Conservation (phyloP, 345 rosid genomes). For the Corchorus capsularis region DNA sequence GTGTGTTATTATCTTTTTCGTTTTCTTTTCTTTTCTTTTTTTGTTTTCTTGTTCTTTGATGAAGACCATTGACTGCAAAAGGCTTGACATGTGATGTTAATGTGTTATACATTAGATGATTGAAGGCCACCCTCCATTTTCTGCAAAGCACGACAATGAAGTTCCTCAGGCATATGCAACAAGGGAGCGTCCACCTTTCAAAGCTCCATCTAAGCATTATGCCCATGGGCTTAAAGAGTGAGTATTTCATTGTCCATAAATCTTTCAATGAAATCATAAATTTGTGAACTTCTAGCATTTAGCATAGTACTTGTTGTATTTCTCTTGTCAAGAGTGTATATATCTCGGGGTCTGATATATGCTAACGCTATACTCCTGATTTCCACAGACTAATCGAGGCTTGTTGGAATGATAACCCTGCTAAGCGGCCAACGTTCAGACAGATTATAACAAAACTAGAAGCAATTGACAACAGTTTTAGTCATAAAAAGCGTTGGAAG, state of each 20-base stretch:
- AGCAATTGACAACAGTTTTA: constrained; percentile 45
- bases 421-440: constrained; percentile 79
- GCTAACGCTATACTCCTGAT: neutral
- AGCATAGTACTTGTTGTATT: neutral
- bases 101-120: constrained; percentile 58
- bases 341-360: neutral
- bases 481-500: constrained; percentile 84
- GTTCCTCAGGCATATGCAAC: constrained; percentile 57
- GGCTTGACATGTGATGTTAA: constrained; percentile 25
- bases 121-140: constrained; percentile 80
- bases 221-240: constrained; percentile 86
- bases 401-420: constrained; percentile 85
- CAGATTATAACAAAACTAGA: constrained; percentile 67
- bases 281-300: neutral
- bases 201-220: constrained; percentile 71
- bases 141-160: constrained; percentile 61
- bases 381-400: constrained; percentile 76
- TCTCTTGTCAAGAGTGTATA: neutral
- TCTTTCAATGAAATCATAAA: neutral
- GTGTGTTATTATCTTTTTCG: neutral
- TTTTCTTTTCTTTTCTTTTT: neutral
- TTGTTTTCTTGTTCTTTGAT: neutral
- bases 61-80: neutral
- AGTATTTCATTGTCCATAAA: constrained; percentile 18
- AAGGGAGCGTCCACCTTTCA: constrained; percentile 62